Conservation (phyloP, 1,284 basidiomycete genomes). For the Marasmius sp. region DNA sequence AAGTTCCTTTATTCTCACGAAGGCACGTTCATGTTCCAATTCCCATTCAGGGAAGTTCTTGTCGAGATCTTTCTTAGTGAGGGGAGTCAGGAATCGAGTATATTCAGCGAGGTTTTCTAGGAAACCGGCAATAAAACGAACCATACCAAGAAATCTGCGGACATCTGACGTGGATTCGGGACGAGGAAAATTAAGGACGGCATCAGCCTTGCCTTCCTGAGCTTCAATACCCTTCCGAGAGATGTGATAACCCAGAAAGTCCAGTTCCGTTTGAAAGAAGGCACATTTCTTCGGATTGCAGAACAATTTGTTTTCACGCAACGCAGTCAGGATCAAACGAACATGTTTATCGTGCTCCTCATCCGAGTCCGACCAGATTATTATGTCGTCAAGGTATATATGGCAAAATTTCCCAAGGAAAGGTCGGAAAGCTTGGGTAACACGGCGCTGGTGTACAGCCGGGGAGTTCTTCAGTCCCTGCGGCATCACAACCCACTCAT, state of each 20-base stretch:
- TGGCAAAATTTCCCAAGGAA: constrained; percentile 18
- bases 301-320: constrained; percentile 21
- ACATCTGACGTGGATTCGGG: constrained; percentile 20
- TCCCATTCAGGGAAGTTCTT: constrained; percentile 22
- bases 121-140: constrained; percentile 29
- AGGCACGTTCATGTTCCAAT: constrained; percentile 23
- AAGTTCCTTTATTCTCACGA: constrained; percentile 32
- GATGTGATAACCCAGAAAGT: constrained; percentile 29
- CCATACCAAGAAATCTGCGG: constrained; percentile 28
- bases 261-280: constrained; percentile 10
- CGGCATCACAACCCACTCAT: constrained; percentile 36
- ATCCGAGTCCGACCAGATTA: constrained; percentile 33
- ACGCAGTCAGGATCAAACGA: constrained; percentile 21
- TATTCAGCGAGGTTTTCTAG: constrained; percentile 23
- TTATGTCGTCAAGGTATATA: constrained; percentile 29
- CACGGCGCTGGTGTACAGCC: constrained; percentile 27
- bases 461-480: constrained; percentile 31
- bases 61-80: constrained; percentile 23
- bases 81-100: constrained; percentile 23
- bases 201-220: constrained; percentile 13
- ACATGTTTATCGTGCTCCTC: constrained; percentile 33
- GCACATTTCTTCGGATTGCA: constrained; percentile 24
- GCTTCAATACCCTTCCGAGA: constrained; percentile 20
- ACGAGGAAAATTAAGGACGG: too few relatives aligned
- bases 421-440: constrained; percentile 22